These are phyloP conservation scores for Syzygium grande DNA, from an alignment of 345 rosid species.

Conservation along the genomic window DNA sequence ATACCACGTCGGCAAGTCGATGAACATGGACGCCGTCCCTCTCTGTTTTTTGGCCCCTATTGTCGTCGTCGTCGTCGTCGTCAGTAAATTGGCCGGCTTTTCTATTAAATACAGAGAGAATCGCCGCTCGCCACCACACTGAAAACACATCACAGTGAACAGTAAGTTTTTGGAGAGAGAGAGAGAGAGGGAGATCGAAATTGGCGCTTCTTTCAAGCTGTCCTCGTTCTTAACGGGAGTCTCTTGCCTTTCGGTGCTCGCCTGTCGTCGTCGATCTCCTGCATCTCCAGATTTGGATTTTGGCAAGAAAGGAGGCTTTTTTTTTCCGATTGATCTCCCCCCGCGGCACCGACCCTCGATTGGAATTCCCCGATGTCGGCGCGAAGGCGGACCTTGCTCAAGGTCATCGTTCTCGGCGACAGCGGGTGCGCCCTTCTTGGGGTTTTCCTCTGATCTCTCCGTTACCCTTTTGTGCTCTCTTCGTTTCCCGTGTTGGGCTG, in stretches of 20 bases:
- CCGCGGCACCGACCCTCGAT: not conserved
- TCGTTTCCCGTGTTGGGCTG: not conserved
- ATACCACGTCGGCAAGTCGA: not conserved
- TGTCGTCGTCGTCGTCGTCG: not conserved
- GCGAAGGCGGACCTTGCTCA: conserved; percentile 92
- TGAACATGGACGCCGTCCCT: not conserved
- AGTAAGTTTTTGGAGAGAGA: not conserved
- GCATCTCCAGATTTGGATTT: not conserved
- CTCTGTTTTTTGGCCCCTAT: not conserved
- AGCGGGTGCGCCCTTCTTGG: conserved; percentile 58
- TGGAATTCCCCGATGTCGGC: conserved; percentile 40
- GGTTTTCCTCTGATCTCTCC: not conserved
- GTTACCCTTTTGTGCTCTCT: not conserved
- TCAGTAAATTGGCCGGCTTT: not conserved
- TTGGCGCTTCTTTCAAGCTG: not conserved
- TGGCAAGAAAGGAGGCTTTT: not conserved
- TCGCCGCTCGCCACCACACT: not conserved
- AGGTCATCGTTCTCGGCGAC: conserved; percentile 98
- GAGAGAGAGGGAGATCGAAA: not conserved
- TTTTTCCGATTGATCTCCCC: not conserved
- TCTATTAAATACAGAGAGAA: not conserved
- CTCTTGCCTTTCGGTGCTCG: not conserved
- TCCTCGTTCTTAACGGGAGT: not conserved
- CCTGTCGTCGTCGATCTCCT: not conserved
- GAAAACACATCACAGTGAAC: not conserved